A percentile compares a stretch with the other conserved stretches of the same genome.
Evolutionary conservation across 176 grass and related monocot genomes (phyloP).

Genomic region (Musa beccarii): DNA sequence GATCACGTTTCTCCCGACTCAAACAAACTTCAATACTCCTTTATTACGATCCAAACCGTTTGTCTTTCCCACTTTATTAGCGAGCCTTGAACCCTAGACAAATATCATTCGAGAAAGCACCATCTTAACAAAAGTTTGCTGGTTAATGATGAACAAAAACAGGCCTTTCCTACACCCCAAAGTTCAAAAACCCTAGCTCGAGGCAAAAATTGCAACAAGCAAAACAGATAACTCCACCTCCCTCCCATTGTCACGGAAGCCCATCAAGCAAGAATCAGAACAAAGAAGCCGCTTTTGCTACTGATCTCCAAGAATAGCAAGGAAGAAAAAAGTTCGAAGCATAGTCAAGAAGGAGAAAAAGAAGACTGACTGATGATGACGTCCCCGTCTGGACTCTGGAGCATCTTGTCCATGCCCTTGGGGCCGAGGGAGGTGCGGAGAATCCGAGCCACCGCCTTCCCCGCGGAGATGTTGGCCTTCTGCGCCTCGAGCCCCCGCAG

Average conservation of each 20-base stretch:
- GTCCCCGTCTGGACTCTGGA: conserved; percentile 70
- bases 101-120: too few species aligned
- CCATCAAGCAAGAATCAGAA: background rate
- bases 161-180: background rate
- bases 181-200: background rate
- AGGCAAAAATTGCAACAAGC: background rate
- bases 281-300: background rate
- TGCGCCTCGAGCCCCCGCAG: conserved; percentile 68
- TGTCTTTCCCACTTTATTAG: too few species aligned
- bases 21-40: too few species aligned
- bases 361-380: conserved; percentile 49
- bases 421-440: conserved; percentile 64
- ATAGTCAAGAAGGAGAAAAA: background rate
- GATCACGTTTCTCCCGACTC: too few species aligned
- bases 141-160: background rate
- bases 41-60: too few species aligned
- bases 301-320: background rate
- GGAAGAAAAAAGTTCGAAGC: conserved; percentile 14
- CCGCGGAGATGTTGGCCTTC: conserved; percentile 67
- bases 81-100: too few species aligned
- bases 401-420: conserved; percentile 88
- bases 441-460: conserved; percentile 49
- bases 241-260: background rate
- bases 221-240: background rate
- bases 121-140: background rate